Evolutionary conservation across 441 rosid species (phyloP).

Genomic region (Bocquillonia castaneifolia): DNA sequence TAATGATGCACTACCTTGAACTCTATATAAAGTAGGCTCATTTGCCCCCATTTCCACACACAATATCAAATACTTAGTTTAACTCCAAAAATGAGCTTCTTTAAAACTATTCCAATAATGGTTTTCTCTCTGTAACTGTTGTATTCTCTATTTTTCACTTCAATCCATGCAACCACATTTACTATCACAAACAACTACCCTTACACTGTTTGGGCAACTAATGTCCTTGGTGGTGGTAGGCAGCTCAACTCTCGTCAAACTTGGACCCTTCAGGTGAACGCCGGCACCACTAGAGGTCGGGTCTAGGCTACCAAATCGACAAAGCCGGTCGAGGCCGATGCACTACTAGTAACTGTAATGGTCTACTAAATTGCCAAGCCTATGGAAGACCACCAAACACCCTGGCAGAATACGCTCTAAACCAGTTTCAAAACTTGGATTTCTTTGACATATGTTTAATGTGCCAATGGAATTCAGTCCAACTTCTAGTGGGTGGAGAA

Average conservation of each 20-base stretch:
- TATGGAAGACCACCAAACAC: slow-evolving; percentile 52
- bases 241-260: slow-evolving; percentile 35
- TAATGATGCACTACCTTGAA: too few species aligned
- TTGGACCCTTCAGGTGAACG: slow-evolving; percentile 29
- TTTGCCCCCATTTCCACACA: too few species aligned
- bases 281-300: slow-evolving; percentile 31
- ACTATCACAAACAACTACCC: neutral
- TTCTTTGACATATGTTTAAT: slow-evolving; percentile 48
- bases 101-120: neutral
- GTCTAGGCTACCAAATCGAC: slow-evolving; percentile 49
- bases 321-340: slow-evolving; percentile 36
- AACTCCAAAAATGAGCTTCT: slow-evolving; percentile 5
- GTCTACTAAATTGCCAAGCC: slow-evolving; percentile 33
- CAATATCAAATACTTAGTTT: too few species aligned
- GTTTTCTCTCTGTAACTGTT: neutral
- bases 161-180: slow-evolving; percentile 1
- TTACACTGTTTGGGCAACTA: slow-evolving; percentile 2
- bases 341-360: slow-evolving; percentile 41
- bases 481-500: neutral
- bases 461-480: slow-evolving; percentile 46
- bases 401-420: slow-evolving; percentile 43
- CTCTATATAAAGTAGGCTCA: too few species aligned
- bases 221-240: slow-evolving; percentile 42
- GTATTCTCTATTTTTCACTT: neutral
- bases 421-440: slow-evolving; percentile 35